Base-by-base conservation (phyloP, 2,329 filamentous ascomycete species). In the Colletotrichum gloeosporioides region DNA sequence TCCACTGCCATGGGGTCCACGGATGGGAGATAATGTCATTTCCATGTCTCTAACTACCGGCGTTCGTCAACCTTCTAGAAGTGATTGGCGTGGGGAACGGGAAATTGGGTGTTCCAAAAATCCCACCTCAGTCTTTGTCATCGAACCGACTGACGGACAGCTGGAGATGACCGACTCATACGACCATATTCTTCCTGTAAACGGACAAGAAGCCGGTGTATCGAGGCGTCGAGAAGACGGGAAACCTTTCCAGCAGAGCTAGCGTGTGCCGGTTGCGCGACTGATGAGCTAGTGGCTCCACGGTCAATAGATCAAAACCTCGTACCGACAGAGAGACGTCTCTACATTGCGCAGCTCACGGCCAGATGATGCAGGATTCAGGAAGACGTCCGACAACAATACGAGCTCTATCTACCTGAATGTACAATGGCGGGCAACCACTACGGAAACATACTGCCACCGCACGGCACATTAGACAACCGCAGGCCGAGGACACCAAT, bases 51-150 rank as follows among this genome's bases (percentile, higher is more conserved):
- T 44, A 69, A 74, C 76, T 77, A 77, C 74, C 74, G 76, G 49
- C 39, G 63, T 73, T 72, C 55, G 36, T 77, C 61, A 73, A 77
- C 64, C 76, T 77, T 77, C 76, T 77, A 77, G 76, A 77, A 77
- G 69, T 69, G 69, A 72, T 69, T 77, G 57, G 32, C 76, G 76
- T 77, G 76, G 76, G 65, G 76, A 70, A 71, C 39, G 74, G 74
- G 76, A 77, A 57, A 77, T 77, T 77, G 76, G 61, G 39, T 53
- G 67, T 67, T n/a, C 69, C 74, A 69, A 59, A 66, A 59, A 69
- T 67, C 9, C 62, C 66, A 75, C 63, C 25, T 55, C 66, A 57
- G 31, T 27, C 27, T 71, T 63, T 75, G 44, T 65, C 70, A 32
- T 64, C 34, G 16, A 32, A 31, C 39, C 32, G 70, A 29, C 44